Base-by-base conservation (phyloP, 2,329 filamentous ascomycete genomes). In the Capronia epimyces region DNA sequence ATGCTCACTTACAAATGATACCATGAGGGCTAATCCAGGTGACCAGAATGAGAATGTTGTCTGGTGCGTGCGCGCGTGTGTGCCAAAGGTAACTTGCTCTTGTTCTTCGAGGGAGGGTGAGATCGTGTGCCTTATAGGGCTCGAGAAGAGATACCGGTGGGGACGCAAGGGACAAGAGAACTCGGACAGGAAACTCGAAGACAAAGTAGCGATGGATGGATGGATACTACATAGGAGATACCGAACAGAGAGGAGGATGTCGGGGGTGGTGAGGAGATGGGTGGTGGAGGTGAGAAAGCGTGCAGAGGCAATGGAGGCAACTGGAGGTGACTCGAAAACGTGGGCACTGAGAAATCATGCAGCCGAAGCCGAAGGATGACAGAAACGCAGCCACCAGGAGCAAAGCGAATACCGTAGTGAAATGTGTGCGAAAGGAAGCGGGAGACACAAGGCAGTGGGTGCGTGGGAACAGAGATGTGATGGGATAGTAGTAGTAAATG, bases 301-400 rank as follows among this genome's bases (percentile, higher is more conserved):
- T 32, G 29, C 36, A 24, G 21, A 42, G 18, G 39, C 39, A 15
- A 25, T 2, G n/a, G 13, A n/a, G 29, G 16, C 29, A 36, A 25
- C 34, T 20, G 34, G 25, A 39, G 51, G 58, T 59, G 45, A 51
- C 56, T 59, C 54, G 54, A 57, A 52, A 60, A 60, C 56, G 56
- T 57, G 56, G 57, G 43, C 25, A 53, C 57, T 59, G 56, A 56
- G 50, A 56, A 59, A 59, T 59, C 46, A 52, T 54, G 51, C 43
- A 50, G 42, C 50, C 44, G 51, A 36, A 51, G 46, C 55, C 52
- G 55, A 48, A 46, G 49, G 45, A 55, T 54, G 55, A 55, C 51
- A 52, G 49, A 45, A 50, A 53, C 43, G 40, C 34, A 46, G 27
- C 22, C 36, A 46, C 24, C 21, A 43, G 43, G 43, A 43, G 36